Evolutionary conservation across 176 grass and related monocot genomes (phyloP).

Genomic region (Oryza meyeriana): DNA sequence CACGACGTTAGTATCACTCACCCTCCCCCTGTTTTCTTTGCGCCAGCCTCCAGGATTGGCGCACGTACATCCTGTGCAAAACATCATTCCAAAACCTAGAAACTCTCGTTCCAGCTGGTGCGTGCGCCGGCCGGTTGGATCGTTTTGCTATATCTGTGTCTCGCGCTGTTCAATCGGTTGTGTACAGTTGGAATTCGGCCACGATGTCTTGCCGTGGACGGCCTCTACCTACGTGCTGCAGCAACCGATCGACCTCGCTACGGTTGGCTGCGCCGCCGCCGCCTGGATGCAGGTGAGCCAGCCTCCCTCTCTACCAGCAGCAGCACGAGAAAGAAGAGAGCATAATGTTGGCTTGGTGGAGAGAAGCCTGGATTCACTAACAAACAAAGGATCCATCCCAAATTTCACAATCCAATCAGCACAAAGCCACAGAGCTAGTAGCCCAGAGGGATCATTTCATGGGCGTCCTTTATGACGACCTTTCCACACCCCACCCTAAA

Average conservation of each 20-base stretch:
- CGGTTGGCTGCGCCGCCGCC: not conserved
- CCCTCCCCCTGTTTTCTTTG: no score
- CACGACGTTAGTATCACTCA: no score
- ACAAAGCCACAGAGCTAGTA: not conserved
- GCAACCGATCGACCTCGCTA: not conserved
- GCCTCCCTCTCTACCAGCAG: no score
- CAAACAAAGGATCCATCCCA: conserved; percentile 3
- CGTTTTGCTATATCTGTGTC: not conserved
- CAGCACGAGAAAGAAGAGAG: not conserved
- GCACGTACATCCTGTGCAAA: no score
- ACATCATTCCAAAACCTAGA: no score
- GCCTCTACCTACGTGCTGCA: not conserved
- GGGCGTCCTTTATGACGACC: not conserved
- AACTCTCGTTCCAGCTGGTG: no score
- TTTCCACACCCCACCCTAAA: not conserved
- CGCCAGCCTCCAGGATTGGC: no score
- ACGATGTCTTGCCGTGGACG: not conserved
- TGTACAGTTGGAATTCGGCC: not conserved
- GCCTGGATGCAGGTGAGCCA: not conserved
- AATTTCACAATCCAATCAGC: not conserved
- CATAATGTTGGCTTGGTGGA: not conserved
- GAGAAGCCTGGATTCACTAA: not conserved
- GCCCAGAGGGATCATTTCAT: not conserved
- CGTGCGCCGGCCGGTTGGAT: not conserved
- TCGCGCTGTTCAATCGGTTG: not conserved